phyloP scores from a whole-genome alignment of 805 yeast species.

The Naumovozyma castellii region DNA sequence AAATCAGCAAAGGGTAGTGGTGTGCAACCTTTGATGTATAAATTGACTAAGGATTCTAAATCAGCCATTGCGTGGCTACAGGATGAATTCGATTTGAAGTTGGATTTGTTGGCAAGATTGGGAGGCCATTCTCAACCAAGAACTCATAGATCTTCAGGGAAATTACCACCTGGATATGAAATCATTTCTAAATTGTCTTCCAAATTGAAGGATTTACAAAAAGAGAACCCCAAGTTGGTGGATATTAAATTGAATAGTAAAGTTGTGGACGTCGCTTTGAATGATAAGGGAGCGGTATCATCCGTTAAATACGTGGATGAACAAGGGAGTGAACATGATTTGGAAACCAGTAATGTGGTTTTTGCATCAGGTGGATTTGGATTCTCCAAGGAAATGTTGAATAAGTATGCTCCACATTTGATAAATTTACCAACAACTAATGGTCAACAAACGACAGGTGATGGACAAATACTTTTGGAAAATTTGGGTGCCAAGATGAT shows the following conservation, averaged over 20 bases:
- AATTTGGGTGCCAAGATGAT: conserved; percentile 41
- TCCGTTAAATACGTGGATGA: conserved; percentile 36
- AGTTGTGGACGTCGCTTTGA: conserved; percentile 28
- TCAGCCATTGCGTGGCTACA: conserved; percentile 70
- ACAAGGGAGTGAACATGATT: conserved; percentile 18
- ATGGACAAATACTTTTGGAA: conserved; percentile 42
- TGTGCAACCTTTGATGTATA: conserved; percentile 46
- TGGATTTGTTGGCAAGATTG: conserved; percentile 59
- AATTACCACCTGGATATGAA: conserved; percentile 52
- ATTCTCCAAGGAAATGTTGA: conserved; percentile 31
- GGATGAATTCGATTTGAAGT: conserved; percentile 47
- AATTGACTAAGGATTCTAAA: conserved; percentile 51
- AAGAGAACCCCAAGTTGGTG: conserved; percentile 23
- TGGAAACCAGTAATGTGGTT: conserved; percentile 32
- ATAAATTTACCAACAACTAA: conserved; percentile 45
- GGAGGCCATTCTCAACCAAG: conserved; percentile 79
- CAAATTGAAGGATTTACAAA: conserved; percentile 27
- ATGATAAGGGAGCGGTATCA: conserved; percentile 26
- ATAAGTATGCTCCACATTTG: conserved; percentile 40
- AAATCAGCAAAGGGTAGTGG: conserved; percentile 60
- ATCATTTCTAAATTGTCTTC: conserved; percentile 40
- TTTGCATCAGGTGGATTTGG: conserved; percentile 58
- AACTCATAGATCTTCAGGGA: conserved; percentile 66
- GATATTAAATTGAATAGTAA: conserved; percentile 34
- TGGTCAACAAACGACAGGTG: conserved; percentile 50